A percentile compares a stretch with the other conserved stretches of the same genome.
These are phyloP conservation scores for Aspergillus saccharolyticus DNA, from an alignment of 495 filamentous ascomycete genomes.

Conservation along the genomic window DNA sequence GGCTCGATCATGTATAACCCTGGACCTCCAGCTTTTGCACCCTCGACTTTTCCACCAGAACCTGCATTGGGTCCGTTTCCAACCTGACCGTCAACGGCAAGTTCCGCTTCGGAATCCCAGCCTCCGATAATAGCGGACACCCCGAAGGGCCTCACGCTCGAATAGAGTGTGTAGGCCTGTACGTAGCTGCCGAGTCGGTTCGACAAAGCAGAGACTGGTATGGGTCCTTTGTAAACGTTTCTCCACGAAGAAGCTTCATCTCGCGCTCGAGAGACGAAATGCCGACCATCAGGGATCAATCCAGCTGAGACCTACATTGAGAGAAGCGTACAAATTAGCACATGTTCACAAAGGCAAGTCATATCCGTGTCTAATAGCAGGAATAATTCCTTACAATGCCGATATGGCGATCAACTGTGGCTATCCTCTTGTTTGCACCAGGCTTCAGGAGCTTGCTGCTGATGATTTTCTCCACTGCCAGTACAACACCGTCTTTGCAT, in stretches of 20 bases:
- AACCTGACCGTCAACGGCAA: constrained; percentile 80
- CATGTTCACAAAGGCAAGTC: not conserved
- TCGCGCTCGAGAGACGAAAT: constrained; percentile 89
- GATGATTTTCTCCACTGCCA: constrained; percentile 95
- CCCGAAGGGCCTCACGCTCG: constrained; percentile 90
- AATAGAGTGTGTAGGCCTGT: constrained; percentile 96
- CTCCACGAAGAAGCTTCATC: constrained; percentile 91
- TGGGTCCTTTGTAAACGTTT: constrained; percentile 82
- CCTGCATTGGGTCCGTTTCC: constrained; percentile 71
- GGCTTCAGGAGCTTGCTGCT: constrained; percentile 91
- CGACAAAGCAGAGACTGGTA: constrained; percentile 78
- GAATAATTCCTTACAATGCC: constrained; percentile 66
- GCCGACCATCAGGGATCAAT: constrained; percentile 87
- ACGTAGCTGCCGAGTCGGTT: constrained; percentile 90
- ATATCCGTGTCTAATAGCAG: not conserved
- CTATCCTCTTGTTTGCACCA: constrained; percentile 92
- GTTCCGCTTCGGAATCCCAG: constrained; percentile 79
- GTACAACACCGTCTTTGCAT: constrained; percentile 94
- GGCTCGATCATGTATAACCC: constrained; percentile 98
- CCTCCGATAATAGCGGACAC: constrained; percentile 92
- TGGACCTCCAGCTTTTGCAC: constrained; percentile 76
- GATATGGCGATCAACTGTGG: constrained; percentile 87
- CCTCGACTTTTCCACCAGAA: constrained; percentile 71
- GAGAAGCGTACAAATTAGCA: constrained; percentile 5
- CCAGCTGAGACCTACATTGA: constrained; percentile 75